Evolutionary conservation across 176 grass and related monocot species (phyloP).

Genomic region (Oryza punctata): DNA sequence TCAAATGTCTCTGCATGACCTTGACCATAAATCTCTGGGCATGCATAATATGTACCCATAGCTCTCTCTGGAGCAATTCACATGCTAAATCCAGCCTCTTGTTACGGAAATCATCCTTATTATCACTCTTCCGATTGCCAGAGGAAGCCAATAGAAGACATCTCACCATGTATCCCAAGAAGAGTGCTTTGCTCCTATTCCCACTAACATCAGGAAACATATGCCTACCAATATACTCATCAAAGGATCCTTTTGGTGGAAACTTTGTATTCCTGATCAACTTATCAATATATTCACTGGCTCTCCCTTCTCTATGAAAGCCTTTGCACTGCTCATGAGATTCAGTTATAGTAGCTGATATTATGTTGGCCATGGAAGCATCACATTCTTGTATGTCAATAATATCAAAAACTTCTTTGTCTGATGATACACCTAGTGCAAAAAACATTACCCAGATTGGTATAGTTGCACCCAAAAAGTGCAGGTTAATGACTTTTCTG

Average conservation of each 20-base stretch:
- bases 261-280: slow-evolving; percentile 65
- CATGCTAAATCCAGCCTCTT: slow-evolving; percentile 76
- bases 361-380: slow-evolving; percentile 64
- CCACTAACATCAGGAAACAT: slow-evolving; percentile 63
- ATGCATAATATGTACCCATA: slow-evolving; percentile 58
- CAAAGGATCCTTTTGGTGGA: slow-evolving; percentile 69
- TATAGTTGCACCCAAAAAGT: slow-evolving; percentile 59
- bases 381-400: slow-evolving; percentile 70
- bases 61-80: slow-evolving; percentile 72
- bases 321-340: slow-evolving; percentile 58
- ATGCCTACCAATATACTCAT: slow-evolving; percentile 65
- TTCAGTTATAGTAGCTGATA: slow-evolving; percentile 67
- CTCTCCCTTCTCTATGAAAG: slow-evolving; percentile 53
- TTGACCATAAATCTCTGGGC: slow-evolving; percentile 66
- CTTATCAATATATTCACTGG: slow-evolving; percentile 55
- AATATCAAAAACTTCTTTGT: slow-evolving; percentile 79
- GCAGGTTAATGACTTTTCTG: slow-evolving; percentile 54
- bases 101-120: slow-evolving; percentile 90
- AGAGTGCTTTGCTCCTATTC: slow-evolving; percentile 65
- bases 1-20: slow-evolving; percentile 82
- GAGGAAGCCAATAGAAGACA: slow-evolving; percentile 67
- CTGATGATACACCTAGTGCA: slow-evolving; percentile 73
- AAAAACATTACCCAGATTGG: slow-evolving; percentile 86
- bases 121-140: slow-evolving; percentile 79
- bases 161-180: slow-evolving; percentile 85